A percentile compares a stretch with the other conserved stretches of the same genome.
Conservation (phyloP, 2,329 filamentous ascomycete species). For the Colletotrichum brevisporum region DNA sequence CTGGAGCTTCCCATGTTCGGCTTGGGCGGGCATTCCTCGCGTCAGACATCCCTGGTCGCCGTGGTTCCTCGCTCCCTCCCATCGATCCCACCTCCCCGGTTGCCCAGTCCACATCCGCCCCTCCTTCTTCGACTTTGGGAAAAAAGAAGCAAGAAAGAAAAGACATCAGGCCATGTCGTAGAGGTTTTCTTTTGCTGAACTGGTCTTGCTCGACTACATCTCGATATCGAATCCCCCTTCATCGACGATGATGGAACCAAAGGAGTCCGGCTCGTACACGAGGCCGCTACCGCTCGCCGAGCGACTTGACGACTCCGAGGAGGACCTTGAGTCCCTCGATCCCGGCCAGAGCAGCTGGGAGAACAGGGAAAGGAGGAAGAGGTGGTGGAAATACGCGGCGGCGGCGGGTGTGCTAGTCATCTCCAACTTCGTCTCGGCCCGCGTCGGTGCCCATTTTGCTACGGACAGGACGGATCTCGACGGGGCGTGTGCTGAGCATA, state of each 20-base stretch:
- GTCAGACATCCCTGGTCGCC: conserved; percentile 26
- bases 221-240: neutral
- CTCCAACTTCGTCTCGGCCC: conserved; percentile 41
- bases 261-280: conserved; percentile 19
- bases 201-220: neutral
- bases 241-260: conserved; percentile 41
- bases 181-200: neutral
- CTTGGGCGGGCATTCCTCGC: conserved; percentile 17
- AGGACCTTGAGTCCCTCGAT: conserved; percentile 38
- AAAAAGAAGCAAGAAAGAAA: neutral
- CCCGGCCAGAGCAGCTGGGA: conserved; percentile 10
- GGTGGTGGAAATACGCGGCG: conserved; percentile 12
- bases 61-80: conserved; percentile 28
- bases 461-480: conserved; percentile 41
- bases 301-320: conserved; percentile 40
- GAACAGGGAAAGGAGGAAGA: conserved; percentile 5
- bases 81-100: conserved; percentile 11
- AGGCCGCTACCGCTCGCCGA: conserved; percentile 39
- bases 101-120: neutral
- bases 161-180: neutral
- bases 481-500: conserved; percentile 48
- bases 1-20: neutral
- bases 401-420: conserved; percentile 30
- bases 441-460: conserved; percentile 41
- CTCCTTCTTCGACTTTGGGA: conserved; percentile 4